A percentile compares a stretch with the other conserved stretches of the same genome.
Evolutionary conservation across 2,329 filamentous ascomycete species (phyloP).

Genomic region (Fusarium lateritium): DNA sequence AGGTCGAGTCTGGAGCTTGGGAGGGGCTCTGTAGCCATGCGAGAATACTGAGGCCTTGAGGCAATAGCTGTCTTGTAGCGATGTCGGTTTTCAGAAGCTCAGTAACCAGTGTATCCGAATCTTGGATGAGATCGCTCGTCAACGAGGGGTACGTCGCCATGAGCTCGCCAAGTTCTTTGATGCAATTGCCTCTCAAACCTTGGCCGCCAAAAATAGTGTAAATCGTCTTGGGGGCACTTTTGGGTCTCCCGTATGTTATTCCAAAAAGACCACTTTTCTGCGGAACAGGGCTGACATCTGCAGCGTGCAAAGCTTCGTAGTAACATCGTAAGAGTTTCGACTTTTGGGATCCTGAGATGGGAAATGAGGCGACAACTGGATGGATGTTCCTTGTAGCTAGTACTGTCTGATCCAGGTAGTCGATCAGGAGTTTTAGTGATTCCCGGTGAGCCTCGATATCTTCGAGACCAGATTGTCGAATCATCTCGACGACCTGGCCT

Average conservation of each 20-base stretch:
- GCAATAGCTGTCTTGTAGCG: neutral
- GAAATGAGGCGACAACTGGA: constrained; percentile 1
- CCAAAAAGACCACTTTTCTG: constrained; percentile 20
- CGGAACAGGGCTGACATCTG: constrained; percentile 1
- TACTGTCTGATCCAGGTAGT: constrained; percentile 15
- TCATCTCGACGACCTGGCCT: neutral
- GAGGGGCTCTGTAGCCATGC: constrained; percentile 3
- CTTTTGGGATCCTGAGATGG: constrained; percentile 1
- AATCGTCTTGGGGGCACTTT: neutral
- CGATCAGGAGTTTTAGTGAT: constrained; percentile 4
- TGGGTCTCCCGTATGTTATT: neutral
- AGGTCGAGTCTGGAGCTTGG: constrained; percentile 3
- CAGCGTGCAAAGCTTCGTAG: constrained; percentile 19
- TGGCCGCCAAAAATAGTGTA: constrained; percentile 29
- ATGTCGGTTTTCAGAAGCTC: neutral
- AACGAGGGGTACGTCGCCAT: constrained; percentile 11
- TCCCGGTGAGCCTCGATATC: neutral
- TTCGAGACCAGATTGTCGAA: neutral
- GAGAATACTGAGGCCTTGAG: constrained; percentile 9
- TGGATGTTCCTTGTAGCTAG: constrained; percentile 12
- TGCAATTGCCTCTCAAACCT: constrained; percentile 8
- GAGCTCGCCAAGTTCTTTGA: constrained; percentile 17
- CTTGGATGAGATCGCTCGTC: neutral
- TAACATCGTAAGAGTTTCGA: constrained; percentile 17
- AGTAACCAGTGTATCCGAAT: neutral